Base-by-base conservation (phyloP, 768 basidiomycete species). In the Lentinula detonsa region DNA sequence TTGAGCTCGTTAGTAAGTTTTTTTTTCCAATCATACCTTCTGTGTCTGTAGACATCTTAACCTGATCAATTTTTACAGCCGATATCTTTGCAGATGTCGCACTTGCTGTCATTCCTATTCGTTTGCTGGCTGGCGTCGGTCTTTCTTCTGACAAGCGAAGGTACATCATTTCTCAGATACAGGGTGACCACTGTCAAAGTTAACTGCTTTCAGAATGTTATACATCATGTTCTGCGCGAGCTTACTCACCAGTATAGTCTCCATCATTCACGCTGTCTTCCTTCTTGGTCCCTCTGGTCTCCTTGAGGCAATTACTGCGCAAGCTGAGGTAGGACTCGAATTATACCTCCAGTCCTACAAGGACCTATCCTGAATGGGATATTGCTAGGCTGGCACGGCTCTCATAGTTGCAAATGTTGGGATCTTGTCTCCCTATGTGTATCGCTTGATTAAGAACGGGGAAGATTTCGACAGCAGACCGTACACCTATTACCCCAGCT, bases 231-330 rank as follows among this genome's bases (percentile, higher is more conserved):
- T 60, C 45, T 33, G 45, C 18, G 48, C 62, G 21, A 60, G 62
- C 15, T 51, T 63, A 13, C 51, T 63, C 40, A 55, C 48, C 43
- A 63, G 34, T n/a, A 21, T 50, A n/a, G 58, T 53, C 34, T 63
- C 62, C 18, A 34, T 60, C 31, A 49, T 62, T 8, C 61, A 62
- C 31, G 61, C 61, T 11, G 56, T 58, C 34, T 62, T 49, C 37
- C 11, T 62, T n/a, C 56, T 62, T 16, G 61, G 61, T 15, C 61
- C 61, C 18, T 43, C 61, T 11, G 61, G 61, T 31, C 33, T 62
- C 10, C 33, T 58, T 15, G 61, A 62, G 49, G 61, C 57, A 15
- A 58, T 62, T 2, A 59, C 57, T 16, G 61, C 61, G 4, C 57
- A 62, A 48, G 57, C 57, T 28, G 61, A 62, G 58, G 61, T 62